Evolutionary conservation across 306 rosid genomes (phyloP).

Genomic region (Datisca glomerata): DNA sequence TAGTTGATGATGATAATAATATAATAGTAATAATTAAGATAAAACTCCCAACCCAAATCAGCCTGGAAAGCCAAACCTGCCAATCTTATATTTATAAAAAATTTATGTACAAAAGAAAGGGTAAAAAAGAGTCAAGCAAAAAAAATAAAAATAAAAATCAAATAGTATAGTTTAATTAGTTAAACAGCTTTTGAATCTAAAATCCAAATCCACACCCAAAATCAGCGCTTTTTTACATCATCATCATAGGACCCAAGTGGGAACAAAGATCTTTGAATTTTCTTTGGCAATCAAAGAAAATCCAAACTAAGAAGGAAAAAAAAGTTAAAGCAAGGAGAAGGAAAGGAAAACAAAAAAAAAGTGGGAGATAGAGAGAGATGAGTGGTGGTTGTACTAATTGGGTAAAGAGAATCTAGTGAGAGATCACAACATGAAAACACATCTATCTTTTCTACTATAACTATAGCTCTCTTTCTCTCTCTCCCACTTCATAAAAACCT

Average conservation of each 20-base stretch:
- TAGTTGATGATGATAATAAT: not conserved
- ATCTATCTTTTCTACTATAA: slow-evolving; percentile 10
- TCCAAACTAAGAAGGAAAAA: slow-evolving; percentile 15
- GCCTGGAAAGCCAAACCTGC: not conserved
- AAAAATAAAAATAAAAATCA: not conserved
- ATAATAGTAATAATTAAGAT: not conserved
- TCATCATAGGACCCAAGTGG: slow-evolving; percentile 54
- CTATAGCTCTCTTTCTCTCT: slow-evolving; percentile 2
- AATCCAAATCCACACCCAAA: slow-evolving; percentile 27
- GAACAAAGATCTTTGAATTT: slow-evolving; percentile 35
- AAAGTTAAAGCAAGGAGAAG: not conserved
- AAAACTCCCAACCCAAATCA: not conserved
- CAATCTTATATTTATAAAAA: not conserved
- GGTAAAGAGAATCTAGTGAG: slow-evolving; percentile 73
- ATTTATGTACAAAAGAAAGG: slow-evolving; percentile 1
- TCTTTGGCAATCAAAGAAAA: slow-evolving; percentile 51
- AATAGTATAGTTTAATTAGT: slow-evolving; percentile 29
- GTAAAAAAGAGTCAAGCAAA: not conserved
- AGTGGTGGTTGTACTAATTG: slow-evolving; percentile 63
- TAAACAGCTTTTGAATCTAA: slow-evolving; percentile 19
- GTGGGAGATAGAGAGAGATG: slow-evolving; percentile 10
- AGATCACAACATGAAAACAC: slow-evolving; percentile 37
- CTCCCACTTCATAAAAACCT: slow-evolving; percentile 28
- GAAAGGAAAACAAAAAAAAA: slow-evolving; percentile 22
- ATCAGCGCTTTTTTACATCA: slow-evolving; percentile 38